Evolutionary conservation across 352 stramenopile species (phyloP).

Genomic region (Globisporangium yorkense): DNA sequence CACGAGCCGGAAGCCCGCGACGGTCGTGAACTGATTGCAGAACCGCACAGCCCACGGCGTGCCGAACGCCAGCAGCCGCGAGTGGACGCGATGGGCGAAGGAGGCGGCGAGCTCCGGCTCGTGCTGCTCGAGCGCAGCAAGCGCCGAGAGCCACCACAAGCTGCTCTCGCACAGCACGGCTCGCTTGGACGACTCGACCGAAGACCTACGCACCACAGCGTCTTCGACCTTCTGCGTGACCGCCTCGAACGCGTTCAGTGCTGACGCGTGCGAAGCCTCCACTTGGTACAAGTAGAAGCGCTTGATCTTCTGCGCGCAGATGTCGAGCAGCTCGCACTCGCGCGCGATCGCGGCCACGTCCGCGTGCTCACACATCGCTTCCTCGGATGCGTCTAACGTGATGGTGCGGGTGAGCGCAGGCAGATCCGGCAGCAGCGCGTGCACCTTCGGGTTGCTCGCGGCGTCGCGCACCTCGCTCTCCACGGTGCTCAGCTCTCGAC

Average conservation of each 20-base stretch:
- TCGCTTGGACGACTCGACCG: not conserved
- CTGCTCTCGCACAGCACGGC: slow-evolving; percentile 30
- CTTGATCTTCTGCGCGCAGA: slow-evolving; percentile 25
- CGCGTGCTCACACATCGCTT: not conserved
- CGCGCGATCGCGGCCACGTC: slow-evolving; percentile 16
- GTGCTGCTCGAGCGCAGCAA: slow-evolving; percentile 25
- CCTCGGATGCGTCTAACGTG: slow-evolving; percentile 8
- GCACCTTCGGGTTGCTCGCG: slow-evolving; percentile 26
- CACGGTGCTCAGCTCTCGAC: not conserved
- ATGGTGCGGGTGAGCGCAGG: slow-evolving; percentile 25
- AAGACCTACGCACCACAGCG: slow-evolving; percentile 1
- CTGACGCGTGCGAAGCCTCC: slow-evolving; percentile 24
- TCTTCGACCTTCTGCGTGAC: slow-evolving; percentile 9
- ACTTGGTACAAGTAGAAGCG: slow-evolving; percentile 42
- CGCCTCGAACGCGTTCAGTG: slow-evolving; percentile 17
- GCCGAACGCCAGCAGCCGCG: slow-evolving; percentile 30
- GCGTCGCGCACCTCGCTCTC: not conserved
- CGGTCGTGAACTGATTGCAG: slow-evolving; percentile 33
- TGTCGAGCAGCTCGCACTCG: slow-evolving; percentile 33
- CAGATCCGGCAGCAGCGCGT: slow-evolving; percentile 38
- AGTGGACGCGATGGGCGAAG: slow-evolving; percentile 40
- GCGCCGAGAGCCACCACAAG: slow-evolving; percentile 44
- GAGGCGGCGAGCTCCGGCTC: slow-evolving; percentile 12
- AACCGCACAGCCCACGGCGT: slow-evolving; percentile 47
- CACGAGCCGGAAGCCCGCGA: slow-evolving; percentile 37